Evolutionary conservation across 179 eudicot species (phyloP).

Genomic region (Sideroxylon spinosum): DNA sequence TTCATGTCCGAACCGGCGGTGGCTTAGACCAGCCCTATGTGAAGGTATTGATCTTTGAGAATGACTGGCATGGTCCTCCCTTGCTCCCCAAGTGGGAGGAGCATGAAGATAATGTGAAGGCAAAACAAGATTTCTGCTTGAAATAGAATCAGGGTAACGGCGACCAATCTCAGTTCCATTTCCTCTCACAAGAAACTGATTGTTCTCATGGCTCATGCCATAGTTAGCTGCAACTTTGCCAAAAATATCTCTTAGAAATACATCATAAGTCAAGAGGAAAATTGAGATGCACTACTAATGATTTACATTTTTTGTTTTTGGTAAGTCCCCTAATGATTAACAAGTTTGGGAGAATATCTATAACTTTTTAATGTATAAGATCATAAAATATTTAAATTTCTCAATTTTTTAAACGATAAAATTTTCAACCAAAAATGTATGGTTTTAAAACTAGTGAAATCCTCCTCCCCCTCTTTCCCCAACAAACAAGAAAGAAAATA

Average conservation of each 20-base stretch:
- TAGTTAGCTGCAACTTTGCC: constrained; percentile 21
- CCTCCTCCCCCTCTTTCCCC: neutral
- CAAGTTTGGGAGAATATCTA: neutral
- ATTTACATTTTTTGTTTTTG: too few species aligned
- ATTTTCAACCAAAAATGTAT: neutral
- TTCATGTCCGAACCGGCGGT: constrained; percentile 19
- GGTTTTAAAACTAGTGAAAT: neutral
- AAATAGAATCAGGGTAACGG: constrained; percentile 13
- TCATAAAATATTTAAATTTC: neutral
- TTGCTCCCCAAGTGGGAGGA: constrained; percentile 15
- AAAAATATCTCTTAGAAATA: constrained; percentile 2
- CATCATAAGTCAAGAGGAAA: constrained; percentile 4
- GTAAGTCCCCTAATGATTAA: neutral
- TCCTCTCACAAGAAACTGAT: constrained; percentile 25
- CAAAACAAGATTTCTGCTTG: constrained; percentile 21
- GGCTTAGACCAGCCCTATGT: constrained; percentile 20
- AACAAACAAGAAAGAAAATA: neutral
- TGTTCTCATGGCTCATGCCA: constrained; percentile 18
- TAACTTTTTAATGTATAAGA: neutral
- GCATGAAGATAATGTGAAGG: constrained; percentile 22
- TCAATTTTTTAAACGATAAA: neutral
- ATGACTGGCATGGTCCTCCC: constrained; percentile 22
- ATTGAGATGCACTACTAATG: neutral
- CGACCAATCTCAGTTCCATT: constrained; percentile 11
- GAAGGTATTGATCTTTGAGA: constrained; percentile 20